These are phyloP conservation scores for Penicillium manginii DNA, from an alignment of 495 filamentous ascomycete species.

Conservation along the genomic window DNA sequence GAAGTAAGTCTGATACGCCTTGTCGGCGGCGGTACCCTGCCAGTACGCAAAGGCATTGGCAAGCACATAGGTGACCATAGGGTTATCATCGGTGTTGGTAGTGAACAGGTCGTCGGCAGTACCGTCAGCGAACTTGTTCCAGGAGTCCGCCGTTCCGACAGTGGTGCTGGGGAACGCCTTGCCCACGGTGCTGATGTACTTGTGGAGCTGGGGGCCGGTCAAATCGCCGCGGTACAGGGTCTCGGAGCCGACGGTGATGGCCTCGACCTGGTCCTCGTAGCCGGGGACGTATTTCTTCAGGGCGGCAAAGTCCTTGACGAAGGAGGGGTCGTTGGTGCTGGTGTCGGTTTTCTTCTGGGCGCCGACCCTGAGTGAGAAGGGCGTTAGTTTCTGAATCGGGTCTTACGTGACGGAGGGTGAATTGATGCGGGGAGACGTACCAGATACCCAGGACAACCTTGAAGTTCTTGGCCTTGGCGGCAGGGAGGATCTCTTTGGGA, in stretches of 20 bases:
- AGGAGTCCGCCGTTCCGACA: constrained; percentile 79
- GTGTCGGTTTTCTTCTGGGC: constrained; percentile 24
- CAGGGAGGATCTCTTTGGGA: constrained; percentile 69
- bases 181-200: constrained; percentile 66
- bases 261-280: constrained; percentile 65
- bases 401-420: too few species aligned
- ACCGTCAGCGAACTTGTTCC: constrained; percentile 80
- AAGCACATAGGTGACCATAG: constrained; percentile 65
- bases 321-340: constrained; percentile 58
- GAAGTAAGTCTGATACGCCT: constrained; percentile 71
- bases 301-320: constrained; percentile 63
- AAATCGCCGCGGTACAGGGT: constrained; percentile 74
- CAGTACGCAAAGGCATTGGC: constrained; percentile 87
- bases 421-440: constrained; percentile 43
- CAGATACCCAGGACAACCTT: constrained; percentile 79
- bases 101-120: constrained; percentile 68
- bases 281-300: constrained; percentile 55
- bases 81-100: constrained; percentile 37
- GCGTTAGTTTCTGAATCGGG: too few species aligned
- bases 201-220: constrained; percentile 63
- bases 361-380: constrained; percentile 61
- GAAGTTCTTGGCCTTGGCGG: constrained; percentile 71
- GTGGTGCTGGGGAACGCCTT: constrained; percentile 55
- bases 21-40: constrained; percentile 67
- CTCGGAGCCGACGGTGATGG: constrained; percentile 80